These are phyloP conservation scores for Coemansia sp. DNA, from an alignment of 192 early-diverging fungal species.

Conservation along the genomic window DNA sequence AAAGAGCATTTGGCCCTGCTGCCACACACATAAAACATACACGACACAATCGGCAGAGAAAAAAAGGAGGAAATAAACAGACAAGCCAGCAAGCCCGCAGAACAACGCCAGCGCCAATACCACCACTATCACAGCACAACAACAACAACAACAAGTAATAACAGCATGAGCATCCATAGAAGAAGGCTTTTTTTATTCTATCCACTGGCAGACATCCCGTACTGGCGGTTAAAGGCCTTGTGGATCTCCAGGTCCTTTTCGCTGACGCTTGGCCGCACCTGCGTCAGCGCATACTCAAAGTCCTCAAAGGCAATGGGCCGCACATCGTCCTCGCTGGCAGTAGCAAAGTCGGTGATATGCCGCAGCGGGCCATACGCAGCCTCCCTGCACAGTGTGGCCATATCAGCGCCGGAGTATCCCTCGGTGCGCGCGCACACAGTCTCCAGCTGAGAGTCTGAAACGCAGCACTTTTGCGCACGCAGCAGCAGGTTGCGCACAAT, in stretches of 20 bases:
- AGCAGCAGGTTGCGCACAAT: conserved; percentile 71
- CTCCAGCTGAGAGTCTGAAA: conserved; percentile 63
- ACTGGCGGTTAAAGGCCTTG: conserved; percentile 69
- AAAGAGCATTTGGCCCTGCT: too few species aligned
- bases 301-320: conserved; percentile 71
- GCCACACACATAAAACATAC: too few species aligned
- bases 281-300: conserved; percentile 78
- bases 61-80: conserved; percentile 15
- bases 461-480: conserved; percentile 55
- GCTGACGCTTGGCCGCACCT: conserved; percentile 84
- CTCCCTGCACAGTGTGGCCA: conserved; percentile 80
- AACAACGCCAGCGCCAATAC: background rate
- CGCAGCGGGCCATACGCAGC: conserved; percentile 75
- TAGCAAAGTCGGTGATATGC: conserved; percentile 61
- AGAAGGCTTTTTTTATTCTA: background rate
- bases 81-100: background rate
- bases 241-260: conserved; percentile 77
- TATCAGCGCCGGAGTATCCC: conserved; percentile 86
- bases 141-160: conserved; percentile 1
- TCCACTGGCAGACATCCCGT: conserved; percentile 57
- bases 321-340: conserved; percentile 63
- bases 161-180: background rate
- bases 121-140: background rate
- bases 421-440: conserved; percentile 65
- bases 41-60: background rate